These are phyloP conservation scores for Fusarium sp. DNA, from an alignment of 2,329 filamentous ascomycete genomes.

Conservation along the genomic window DNA sequence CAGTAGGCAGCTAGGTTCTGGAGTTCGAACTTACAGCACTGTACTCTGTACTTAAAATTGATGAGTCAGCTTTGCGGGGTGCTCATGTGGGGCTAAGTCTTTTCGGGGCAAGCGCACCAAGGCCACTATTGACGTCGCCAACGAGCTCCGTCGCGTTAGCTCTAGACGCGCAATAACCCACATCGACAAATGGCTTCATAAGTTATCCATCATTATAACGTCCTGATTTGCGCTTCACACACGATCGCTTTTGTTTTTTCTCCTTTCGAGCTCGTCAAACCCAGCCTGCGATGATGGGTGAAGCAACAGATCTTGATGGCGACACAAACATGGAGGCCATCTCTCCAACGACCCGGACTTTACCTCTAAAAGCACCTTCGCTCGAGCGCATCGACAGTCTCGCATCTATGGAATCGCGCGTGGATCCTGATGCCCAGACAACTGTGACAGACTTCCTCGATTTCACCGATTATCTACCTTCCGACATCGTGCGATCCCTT, in stretches of 20 bases:
- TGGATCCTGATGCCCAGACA: constrained; percentile 72
- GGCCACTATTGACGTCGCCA: constrained; percentile 26
- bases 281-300: constrained; percentile 37
- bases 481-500: constrained; percentile 71
- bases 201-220: constrained; percentile 1
- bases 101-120: constrained; percentile 1
- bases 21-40: neutral
- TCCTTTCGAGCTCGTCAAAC: neutral
- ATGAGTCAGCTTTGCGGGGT: neutral
- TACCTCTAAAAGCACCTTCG: constrained; percentile 39
- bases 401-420: constrained; percentile 57
- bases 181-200: constrained; percentile 1
- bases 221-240: neutral
- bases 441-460: constrained; percentile 76
- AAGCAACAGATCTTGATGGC: constrained; percentile 32
- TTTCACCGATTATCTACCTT: constrained; percentile 73
- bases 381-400: constrained; percentile 47
- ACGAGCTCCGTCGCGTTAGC: neutral
- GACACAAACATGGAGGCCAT: constrained; percentile 38
- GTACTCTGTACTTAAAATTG: neutral
- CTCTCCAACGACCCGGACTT: constrained; percentile 41
- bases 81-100: neutral
- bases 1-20: neutral
- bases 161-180: constrained; percentile 16
- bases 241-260: neutral